Base-by-base conservation (phyloP, 2,329 filamentous ascomycete genomes). In the Trichoderma asperellum region DNA sequence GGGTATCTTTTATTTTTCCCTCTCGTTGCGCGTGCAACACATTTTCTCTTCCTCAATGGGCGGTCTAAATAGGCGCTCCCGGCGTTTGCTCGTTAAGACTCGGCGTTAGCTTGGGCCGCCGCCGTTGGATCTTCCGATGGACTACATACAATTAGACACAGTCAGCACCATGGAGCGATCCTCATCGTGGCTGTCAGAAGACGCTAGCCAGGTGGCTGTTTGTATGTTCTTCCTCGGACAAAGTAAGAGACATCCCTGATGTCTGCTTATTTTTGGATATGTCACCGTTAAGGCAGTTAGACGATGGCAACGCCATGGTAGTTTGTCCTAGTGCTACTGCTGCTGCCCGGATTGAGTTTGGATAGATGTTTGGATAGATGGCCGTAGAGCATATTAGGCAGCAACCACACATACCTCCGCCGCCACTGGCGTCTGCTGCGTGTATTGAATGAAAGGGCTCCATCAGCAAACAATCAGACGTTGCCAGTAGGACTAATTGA, bases 91-190 rank as follows among this genome's bases (percentile, higher is more conserved):
- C 35, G 16, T 27, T 43, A 12, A 14, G 27, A 52, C 49, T 47
- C 63, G 63, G 63, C 63, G 55, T 67, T 67, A 59, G 24, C 40
- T 27, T 52, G 12, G 32, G 59, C 63, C 53, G 63, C 63, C 63
- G 63, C 40, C 43, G 34, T n/a, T 18, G 34, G 34, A 27, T 43
- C 40, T 43, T 43, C 40, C 40, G 40, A 43, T 43, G 40, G 40
- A 43, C 40, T 43, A 43, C 40, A n/a, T 43, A 43, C 6, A n/a
- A 27, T 21, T 64, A 34, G 61, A 64, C 35, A 58, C 57, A 59
- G 57, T 59, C 57, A 59, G 57, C 57, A 40, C 57, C 57, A 59
- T 43, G 57, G 57, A 56, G 16, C 27, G 55, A 58, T 35, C 34
- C 18, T 24, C 21, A n/a, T 32, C 32, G 35, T 58, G 10, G n/a